Percentiles rank a stretch among this genome's conserved stretches.
These are phyloP conservation scores for Prunus mongolica DNA, from an alignment of 306 rosid species.

Conservation along the genomic window DNA sequence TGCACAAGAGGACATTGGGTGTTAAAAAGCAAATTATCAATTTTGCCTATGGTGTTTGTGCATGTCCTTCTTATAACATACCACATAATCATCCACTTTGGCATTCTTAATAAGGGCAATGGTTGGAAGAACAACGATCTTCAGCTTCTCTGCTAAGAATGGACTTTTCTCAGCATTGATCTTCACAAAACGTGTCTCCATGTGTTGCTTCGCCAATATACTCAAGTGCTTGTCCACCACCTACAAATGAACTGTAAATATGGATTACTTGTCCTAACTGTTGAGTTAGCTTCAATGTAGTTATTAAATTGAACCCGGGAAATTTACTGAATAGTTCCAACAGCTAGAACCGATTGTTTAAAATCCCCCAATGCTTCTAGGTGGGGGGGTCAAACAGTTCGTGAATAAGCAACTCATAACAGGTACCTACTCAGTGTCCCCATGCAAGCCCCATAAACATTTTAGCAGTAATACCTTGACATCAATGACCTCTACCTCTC, in stretches of 20 bases:
- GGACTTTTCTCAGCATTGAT: constrained; percentile 94
- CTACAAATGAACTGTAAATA: constrained; percentile 42
- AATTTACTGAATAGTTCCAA: neutral
- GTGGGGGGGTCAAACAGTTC: neutral
- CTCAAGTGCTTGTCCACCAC: constrained; percentile 90
- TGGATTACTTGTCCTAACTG: constrained; percentile 19
- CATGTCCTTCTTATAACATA: constrained; percentile 29
- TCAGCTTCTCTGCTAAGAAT: constrained; percentile 84
- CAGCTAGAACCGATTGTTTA: neutral
- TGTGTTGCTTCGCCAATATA: constrained; percentile 78
- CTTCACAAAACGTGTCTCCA: constrained; percentile 84
- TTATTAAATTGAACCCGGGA: neutral
- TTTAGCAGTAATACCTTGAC: neutral
- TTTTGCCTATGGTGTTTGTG: too few relatives aligned
- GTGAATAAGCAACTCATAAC: neutral
- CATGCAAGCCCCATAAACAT: neutral
- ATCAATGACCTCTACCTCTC: neutral
- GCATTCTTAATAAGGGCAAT: constrained; percentile 90
- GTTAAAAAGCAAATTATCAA: neutral
- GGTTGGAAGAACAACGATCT: constrained; percentile 88
- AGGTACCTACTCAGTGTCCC: neutral
- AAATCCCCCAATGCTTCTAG: neutral
- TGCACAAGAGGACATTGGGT: neutral
- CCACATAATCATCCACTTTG: constrained; percentile 98
- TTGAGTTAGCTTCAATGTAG: neutral